These are phyloP conservation scores for Niebla homalea DNA, from an alignment of 495 filamentous ascomycete species.

Conservation along the genomic window DNA sequence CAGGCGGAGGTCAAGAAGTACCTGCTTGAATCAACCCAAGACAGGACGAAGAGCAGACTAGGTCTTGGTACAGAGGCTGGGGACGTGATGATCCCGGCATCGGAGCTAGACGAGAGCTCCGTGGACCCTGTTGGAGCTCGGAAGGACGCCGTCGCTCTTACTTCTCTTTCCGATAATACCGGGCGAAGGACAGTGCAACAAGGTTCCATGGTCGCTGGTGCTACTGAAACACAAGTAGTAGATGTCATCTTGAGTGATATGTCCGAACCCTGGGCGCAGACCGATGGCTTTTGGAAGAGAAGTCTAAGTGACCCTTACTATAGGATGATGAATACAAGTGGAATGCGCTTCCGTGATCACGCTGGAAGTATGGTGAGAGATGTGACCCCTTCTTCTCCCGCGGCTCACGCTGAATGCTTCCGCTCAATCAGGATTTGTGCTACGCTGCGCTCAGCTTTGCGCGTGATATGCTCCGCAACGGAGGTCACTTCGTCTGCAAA, in stretches of 20 bases:
- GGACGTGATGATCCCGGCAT: constrained; percentile 18
- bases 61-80: constrained; percentile 19
- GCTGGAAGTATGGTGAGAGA: constrained; percentile 80
- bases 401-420: background rate
- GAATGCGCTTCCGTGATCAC: constrained; percentile 74
- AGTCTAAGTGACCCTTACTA: constrained; percentile 82
- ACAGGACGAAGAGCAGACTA: constrained; percentile 26
- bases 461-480: constrained; percentile 65
- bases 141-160: constrained; percentile 7
- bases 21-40: constrained; percentile 50
- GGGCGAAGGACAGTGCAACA: constrained; percentile 8
- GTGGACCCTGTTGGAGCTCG: constrained; percentile 24
- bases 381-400: background rate
- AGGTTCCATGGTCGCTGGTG: constrained; percentile 7
- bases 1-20: constrained; percentile 63
- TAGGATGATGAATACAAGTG: constrained; percentile 99
- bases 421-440: constrained; percentile 63
- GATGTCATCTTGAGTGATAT: constrained; percentile 98
- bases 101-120: constrained; percentile 7
- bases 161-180: background rate
- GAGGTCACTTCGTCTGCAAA: constrained; percentile 90
- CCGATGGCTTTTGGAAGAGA: constrained; percentile 61
- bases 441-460: constrained; percentile 69
- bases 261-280: constrained; percentile 87
- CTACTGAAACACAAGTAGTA: constrained; percentile 33